Conservation (phyloP, 768 basidiomycete genomes). For the Kondoa malvinella region DNA sequence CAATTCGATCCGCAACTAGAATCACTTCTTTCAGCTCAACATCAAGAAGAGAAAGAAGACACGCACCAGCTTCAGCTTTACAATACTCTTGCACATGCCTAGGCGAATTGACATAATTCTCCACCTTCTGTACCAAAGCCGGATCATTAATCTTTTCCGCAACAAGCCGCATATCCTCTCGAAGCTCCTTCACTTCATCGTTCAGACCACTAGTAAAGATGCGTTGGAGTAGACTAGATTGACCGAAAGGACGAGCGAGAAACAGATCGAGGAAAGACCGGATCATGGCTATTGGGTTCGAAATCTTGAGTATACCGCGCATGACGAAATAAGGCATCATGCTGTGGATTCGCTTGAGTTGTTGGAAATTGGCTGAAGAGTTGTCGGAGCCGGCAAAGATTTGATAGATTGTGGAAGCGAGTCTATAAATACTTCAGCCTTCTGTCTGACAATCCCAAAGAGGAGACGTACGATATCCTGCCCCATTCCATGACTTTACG, state of each 20-base stretch:
- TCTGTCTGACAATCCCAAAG: constrained; percentile 1
- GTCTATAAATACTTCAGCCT: constrained; percentile 36
- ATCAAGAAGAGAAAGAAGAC: constrained; percentile 9
- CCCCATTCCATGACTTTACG: constrained; percentile 90
- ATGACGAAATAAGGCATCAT: constrained; percentile 97
- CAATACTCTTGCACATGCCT: constrained; percentile 70
- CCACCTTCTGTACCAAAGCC: constrained; percentile 69
- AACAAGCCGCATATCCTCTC: constrained; percentile 74
- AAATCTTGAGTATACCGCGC: constrained; percentile 74
- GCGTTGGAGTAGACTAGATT: constrained; percentile 72
- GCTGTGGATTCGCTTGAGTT: constrained; percentile 80
- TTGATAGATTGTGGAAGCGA: constrained; percentile 93
- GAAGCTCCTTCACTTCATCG: constrained; percentile 70
- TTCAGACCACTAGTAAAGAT: constrained; percentile 89
- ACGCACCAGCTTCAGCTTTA: constrained; percentile 58
- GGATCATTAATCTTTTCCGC: constrained; percentile 78
- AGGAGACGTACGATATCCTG: constrained; percentile 63
- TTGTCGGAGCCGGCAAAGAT: constrained; percentile 83
- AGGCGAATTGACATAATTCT: constrained; percentile 68
- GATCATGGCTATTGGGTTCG: constrained; percentile 93
- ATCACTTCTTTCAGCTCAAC: constrained; percentile 23
- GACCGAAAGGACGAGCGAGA: constrained; percentile 91
- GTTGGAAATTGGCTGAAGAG: constrained; percentile 70
- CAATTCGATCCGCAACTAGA: constrained; percentile 46
- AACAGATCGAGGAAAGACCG: constrained; percentile 81